Evolutionary conservation across 2,329 filamentous ascomycete genomes (phyloP), one percentile per base, ranked within the genome.

Genomic region (Raffaelea arxii): DNA sequence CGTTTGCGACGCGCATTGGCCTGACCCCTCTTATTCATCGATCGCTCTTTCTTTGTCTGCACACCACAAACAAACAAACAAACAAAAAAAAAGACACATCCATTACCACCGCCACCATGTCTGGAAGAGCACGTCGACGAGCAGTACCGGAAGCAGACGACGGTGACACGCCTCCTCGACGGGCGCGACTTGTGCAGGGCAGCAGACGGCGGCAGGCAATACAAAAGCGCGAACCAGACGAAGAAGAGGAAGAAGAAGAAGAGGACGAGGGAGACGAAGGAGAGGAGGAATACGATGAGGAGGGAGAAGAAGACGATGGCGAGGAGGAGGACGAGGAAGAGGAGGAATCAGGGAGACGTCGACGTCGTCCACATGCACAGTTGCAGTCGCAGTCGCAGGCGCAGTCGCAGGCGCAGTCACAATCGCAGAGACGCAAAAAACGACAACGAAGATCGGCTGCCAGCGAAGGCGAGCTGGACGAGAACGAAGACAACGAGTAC

Each of bases 321-420:
- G 49, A 59, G 14, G 54, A 55, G 14, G 51, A 49, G 24, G 65
- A 65, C 10, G 65, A 61, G 36, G 76, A 67, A 55, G 63, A 66
- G 16, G 80, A 81, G 97, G 51, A 88, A 96, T 67, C 87, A 95
- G 60, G 97, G 91, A 89, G 70, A 96, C 49, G 88, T 82, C 6
- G 84, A 87, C 57, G 80, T 78, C 36, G 70, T 68, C 7, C 69
- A 69, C 12, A 69, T 71, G 7, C 7, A 36, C 32, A n/a, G n/a
- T n/a, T n/a, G n/a, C n/a, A n/a, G n/a, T n/a, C n/a, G n/a, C n/a
- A n/a, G n/a, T n/a, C n/a, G n/a, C 63, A 65, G 3, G 68, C 67
- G 25, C 68, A 66, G 4, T 71, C 71, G 1, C 73, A 73, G 2
- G 70, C 70, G 4, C n/a, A n/a, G n/a, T n/a, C n/a, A n/a, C n/a